Evolutionary conservation across 345 rosid species (phyloP).

Genomic region (Hibiscus syriacus): DNA sequence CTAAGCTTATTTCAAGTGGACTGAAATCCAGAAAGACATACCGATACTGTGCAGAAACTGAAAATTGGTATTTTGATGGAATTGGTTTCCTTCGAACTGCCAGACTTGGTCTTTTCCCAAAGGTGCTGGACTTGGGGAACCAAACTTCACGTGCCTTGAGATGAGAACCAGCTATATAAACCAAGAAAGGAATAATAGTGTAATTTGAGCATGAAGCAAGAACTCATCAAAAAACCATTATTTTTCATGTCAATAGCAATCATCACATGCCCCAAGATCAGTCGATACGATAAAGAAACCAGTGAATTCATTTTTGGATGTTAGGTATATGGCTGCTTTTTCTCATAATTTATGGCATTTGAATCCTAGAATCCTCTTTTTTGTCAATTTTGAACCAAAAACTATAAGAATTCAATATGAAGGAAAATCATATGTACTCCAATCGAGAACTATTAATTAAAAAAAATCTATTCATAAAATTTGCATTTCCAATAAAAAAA

Average conservation of each 20-base stretch:
- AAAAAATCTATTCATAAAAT: background rate
- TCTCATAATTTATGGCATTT: background rate
- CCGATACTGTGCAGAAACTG: conserved; percentile 58
- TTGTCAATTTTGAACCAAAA: background rate
- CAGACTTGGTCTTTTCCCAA: conserved; percentile 32
- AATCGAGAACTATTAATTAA: background rate
- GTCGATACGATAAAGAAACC: background rate
- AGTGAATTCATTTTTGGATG: background rate
- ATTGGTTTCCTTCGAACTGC: conserved; percentile 33
- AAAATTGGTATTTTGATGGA: conserved; percentile 20
- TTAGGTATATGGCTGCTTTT: background rate
- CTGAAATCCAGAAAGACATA: conserved; percentile 15
- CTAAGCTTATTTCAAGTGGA: background rate
- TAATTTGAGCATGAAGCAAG: background rate
- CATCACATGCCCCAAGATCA: background rate
- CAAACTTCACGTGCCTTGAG: conserved; percentile 30
- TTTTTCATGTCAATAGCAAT: background rate
- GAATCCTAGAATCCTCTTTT: background rate
- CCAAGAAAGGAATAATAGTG: background rate
- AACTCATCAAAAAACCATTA: background rate
- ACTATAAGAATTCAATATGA: background rate
- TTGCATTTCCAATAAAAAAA: background rate
- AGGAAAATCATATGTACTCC: background rate
- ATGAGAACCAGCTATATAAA: conserved; percentile 42
- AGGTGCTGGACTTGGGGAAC: conserved; percentile 32